These are phyloP conservation scores for Nicotiana knightiana DNA, from an alignment of 257 asterid species.

Conservation along the genomic window DNA sequence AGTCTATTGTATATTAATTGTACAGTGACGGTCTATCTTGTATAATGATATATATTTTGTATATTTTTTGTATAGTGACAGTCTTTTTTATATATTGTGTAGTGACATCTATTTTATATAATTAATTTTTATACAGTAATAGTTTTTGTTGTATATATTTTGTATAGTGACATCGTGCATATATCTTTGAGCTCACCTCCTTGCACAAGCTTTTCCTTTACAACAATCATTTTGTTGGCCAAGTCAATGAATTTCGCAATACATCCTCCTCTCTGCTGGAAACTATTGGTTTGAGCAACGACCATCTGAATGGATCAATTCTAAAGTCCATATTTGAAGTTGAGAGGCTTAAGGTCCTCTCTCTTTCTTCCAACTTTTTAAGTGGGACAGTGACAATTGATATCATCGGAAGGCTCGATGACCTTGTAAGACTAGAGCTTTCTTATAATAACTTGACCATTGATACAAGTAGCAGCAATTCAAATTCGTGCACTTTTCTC, in stretches of 20 bases:
- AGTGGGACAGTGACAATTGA: slow-evolving; percentile 15
- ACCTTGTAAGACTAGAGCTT: too few relatives aligned
- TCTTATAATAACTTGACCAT: too few relatives aligned
- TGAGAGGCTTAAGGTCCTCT: slow-evolving; percentile 13
- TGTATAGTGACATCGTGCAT: not conserved
- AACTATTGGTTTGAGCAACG: slow-evolving; percentile 18
- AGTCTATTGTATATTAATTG: too few relatives aligned
- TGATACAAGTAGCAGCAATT: too few relatives aligned
- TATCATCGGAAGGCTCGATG: not conserved
- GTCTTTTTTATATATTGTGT: too few relatives aligned
- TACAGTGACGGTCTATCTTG: too few relatives aligned
- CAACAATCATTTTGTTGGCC: slow-evolving; percentile 25
- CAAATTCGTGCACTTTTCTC: too few relatives aligned
- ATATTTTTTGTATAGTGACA: too few relatives aligned
- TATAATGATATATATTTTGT: too few relatives aligned
- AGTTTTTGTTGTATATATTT: too few relatives aligned
- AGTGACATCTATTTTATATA: too few relatives aligned
- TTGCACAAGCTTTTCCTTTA: slow-evolving; percentile 24
- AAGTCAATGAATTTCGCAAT: not conserved
- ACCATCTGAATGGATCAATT: slow-evolving; percentile 24
- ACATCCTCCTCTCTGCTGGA: slow-evolving; percentile 6
- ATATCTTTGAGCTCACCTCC: slow-evolving; percentile 28
- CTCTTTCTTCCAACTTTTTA: slow-evolving; percentile 30
- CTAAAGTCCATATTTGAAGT: slow-evolving; percentile 24
- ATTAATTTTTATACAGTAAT: too few relatives aligned